phyloP scores from a whole-genome alignment of 2,329 filamentous ascomycete species.

The Domatiomyces globalis region DNA sequence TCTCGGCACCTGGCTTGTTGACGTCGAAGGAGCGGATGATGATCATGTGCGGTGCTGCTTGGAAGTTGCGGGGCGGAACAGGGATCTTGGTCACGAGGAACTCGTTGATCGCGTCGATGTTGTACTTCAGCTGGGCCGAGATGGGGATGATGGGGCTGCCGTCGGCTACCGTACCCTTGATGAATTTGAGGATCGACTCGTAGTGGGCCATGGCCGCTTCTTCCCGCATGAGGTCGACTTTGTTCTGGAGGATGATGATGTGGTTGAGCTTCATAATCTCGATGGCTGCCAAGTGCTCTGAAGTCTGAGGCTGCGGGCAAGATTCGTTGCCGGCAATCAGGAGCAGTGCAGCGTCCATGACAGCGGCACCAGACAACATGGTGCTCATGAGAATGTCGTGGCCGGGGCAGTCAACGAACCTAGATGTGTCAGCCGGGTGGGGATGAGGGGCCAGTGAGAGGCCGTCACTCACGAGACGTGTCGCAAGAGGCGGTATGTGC shows the following conservation, averaged over 20 bases:
- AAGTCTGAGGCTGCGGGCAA: conserved; percentile 95
- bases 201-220: conserved; percentile 88
- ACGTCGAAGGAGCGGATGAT: conserved; percentile 98
- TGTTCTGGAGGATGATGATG: conserved; percentile 99
- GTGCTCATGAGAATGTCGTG: conserved; percentile 99
- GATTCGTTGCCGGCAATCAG: conserved; percentile 97
- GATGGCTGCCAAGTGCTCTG: conserved; percentile 95
- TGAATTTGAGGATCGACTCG: conserved; percentile 96
- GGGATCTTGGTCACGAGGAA: conserved; percentile 91
- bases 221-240: conserved; percentile 96
- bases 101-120: conserved; percentile 97
- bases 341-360: conserved; percentile 96
- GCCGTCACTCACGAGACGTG: conserved; percentile 69
- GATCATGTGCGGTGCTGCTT: conserved; percentile 90
- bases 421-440: conserved; percentile 25
- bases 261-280: conserved; percentile 99
- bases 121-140: conserved; percentile 95
- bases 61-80: conserved; percentile 80
- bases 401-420: conserved; percentile 95
- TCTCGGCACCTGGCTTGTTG: conserved; percentile 98
- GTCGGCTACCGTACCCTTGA: conserved; percentile 90
- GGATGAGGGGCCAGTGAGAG: conserved; percentile 2
- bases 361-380: conserved; percentile 97
- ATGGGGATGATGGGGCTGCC: conserved; percentile 94
- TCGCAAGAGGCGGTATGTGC: conserved; percentile 74